Percentiles rank a stretch among this genome's conserved stretches.
phyloP scores from a whole-genome alignment of 2,329 filamentous ascomycete genomes.

The Nemania diffusa region DNA sequence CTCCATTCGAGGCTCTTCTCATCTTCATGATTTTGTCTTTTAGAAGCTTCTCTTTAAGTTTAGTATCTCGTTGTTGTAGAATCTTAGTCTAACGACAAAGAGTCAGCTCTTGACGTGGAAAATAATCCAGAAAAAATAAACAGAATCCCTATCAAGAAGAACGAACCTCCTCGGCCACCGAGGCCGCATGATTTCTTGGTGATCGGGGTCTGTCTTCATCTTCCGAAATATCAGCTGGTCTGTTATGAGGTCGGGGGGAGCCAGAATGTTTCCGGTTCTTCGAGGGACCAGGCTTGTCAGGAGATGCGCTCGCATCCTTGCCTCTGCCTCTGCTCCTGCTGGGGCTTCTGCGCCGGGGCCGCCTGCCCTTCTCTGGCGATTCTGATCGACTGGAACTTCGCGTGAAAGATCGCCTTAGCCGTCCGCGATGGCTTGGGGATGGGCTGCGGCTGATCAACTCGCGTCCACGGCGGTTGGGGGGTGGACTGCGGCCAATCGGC shows the following conservation, averaged over 20 bases:
- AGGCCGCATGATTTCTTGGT: conserved; percentile 48
- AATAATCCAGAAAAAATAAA: conserved; percentile 29
- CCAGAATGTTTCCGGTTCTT: conserved; percentile 63
- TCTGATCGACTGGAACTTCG: conserved; percentile 47
- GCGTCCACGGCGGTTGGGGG: conserved; percentile 47
- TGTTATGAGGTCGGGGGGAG: conserved; percentile 61
- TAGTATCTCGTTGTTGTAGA: conserved; percentile 56
- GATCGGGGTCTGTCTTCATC: conserved; percentile 56
- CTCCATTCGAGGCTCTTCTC: conserved; percentile 60
- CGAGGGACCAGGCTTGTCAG: conserved; percentile 46
- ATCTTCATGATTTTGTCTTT: conserved; percentile 66
- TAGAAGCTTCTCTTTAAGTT: conserved; percentile 62
- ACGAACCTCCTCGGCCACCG: conserved; percentile 57
- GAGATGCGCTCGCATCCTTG: conserved; percentile 41
- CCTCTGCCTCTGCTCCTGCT: conserved; percentile 37
- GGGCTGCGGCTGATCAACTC: conserved; percentile 52
- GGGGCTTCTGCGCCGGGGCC: conserved; percentile 38
- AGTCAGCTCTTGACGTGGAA: conserved; percentile 51
- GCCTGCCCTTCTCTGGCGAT: conserved; percentile 40
- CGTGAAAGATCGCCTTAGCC: conserved; percentile 51
- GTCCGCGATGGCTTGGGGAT: conserved; percentile 49
- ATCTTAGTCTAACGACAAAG: conserved; percentile 50
- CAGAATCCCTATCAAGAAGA: conserved; percentile 48
- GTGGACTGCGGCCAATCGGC: conserved; percentile 50
- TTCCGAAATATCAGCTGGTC: conserved; percentile 67